Conservation (phyloP, 2,329 filamentous ascomycete genomes). For the Aspergillus candidus region DNA sequence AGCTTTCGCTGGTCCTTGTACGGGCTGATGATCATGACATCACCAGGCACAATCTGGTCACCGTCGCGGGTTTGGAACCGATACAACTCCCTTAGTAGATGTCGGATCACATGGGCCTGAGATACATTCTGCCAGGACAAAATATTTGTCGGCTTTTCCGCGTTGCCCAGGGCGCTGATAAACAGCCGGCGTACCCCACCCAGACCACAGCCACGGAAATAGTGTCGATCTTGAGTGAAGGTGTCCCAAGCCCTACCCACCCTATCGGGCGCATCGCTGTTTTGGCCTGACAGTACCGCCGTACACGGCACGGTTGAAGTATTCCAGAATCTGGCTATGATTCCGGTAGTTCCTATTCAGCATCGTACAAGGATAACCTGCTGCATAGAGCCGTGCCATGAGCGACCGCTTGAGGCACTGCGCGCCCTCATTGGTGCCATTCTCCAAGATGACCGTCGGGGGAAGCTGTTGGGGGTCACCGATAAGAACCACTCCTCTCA, state of each 20-base stretch:
- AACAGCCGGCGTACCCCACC: neutral
- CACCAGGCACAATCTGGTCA: neutral
- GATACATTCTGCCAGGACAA: neutral
- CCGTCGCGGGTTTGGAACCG: neutral
- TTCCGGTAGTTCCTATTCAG: neutral
- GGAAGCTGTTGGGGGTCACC: slow-evolving; percentile 10
- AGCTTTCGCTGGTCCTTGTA: neutral
- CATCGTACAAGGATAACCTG: neutral
- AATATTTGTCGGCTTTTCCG: neutral
- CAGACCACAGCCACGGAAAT: neutral
- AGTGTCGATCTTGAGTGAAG: neutral
- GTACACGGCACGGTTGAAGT: neutral
- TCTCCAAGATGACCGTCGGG: slow-evolving; percentile 7
- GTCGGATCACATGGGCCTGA: neutral
- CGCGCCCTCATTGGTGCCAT: slow-evolving; percentile 4
- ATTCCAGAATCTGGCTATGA: neutral
- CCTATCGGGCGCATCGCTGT: neutral
- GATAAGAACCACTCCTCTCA: slow-evolving; percentile 7
- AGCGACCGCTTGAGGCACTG: slow-evolving; percentile 6
- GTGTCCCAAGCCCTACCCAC: neutral
- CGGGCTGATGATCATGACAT: neutral
- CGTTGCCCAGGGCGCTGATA: neutral
- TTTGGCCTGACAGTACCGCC: neutral
- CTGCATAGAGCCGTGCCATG: neutral
- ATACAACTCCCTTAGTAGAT: neutral